Conservation (phyloP, 257 asterid genomes). For the Mitragyna speciosa region DNA sequence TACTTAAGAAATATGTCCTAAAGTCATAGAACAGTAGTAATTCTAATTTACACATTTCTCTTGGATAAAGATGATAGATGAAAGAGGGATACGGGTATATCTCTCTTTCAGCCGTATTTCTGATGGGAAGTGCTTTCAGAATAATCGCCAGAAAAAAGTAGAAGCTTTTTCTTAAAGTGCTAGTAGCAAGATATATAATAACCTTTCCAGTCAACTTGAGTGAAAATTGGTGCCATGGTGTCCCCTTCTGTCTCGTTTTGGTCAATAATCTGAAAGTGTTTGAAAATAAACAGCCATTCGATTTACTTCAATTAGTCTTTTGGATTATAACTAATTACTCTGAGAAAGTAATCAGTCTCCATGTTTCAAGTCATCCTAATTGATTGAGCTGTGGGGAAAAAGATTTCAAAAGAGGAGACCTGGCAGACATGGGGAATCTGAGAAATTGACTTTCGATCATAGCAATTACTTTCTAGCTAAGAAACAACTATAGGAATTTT, state of each 20-base stretch:
- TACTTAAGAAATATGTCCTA: background rate
- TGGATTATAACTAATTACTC: background rate
- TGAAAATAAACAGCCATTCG: slow-evolving; percentile 2
- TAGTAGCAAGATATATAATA: slow-evolving; percentile 24
- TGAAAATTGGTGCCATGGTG: slow-evolving; percentile 26
- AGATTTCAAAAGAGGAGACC: slow-evolving; percentile 22
- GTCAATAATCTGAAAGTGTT: background rate
- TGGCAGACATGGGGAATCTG: slow-evolving; percentile 49
- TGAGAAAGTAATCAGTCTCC: background rate
- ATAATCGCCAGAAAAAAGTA: slow-evolving; percentile 51
- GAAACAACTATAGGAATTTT: background rate
- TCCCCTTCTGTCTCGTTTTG: slow-evolving; percentile 11
- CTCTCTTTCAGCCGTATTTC: slow-evolving; percentile 10
- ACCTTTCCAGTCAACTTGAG: slow-evolving; percentile 34
- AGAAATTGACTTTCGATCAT: slow-evolving; percentile 24
- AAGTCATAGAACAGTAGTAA: background rate
- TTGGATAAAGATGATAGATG: slow-evolving; percentile 24
- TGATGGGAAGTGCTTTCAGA: slow-evolving; percentile 31
- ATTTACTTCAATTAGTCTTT: background rate
- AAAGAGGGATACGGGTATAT: slow-evolving; percentile 14
- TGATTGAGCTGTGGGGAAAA: slow-evolving; percentile 15
- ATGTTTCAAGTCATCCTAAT: slow-evolving; percentile 7
- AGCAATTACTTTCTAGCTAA: slow-evolving; percentile 33
- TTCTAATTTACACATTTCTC: background rate
- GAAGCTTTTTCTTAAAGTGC: slow-evolving; percentile 40